Conservation (phyloP, 441 rosid genomes). For the Adansonia rubrostipa region DNA sequence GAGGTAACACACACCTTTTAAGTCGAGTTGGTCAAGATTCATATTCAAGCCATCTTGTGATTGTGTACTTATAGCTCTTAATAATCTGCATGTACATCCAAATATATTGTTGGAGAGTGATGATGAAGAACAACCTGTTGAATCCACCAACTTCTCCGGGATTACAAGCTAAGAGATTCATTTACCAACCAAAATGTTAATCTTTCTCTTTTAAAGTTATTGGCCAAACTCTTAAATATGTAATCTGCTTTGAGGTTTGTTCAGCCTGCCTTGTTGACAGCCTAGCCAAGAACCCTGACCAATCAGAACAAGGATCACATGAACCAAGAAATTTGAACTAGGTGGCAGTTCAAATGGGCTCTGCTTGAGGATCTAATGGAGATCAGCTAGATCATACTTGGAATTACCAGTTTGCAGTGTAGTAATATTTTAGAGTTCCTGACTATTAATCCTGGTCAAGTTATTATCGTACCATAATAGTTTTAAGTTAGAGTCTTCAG, state of each 20-base stretch:
- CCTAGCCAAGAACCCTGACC: neutral
- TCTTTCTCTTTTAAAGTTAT: too few species aligned
- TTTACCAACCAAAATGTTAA: too few species aligned
- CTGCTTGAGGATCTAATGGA: too few species aligned
- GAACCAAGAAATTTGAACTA: neutral
- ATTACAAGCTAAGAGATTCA: too few species aligned
- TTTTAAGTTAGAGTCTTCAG: too few species aligned
- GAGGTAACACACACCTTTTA: too few species aligned
- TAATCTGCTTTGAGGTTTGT: neutral
- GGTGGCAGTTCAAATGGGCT: neutral
- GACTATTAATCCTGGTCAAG: neutral
- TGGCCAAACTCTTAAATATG: neutral
- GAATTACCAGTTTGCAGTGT: too few species aligned
- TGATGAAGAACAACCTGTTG: neutral
- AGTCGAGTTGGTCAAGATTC: too few species aligned
- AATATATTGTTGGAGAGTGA: neutral
- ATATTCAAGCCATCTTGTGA: too few species aligned
- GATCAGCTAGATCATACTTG: too few species aligned
- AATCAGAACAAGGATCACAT: neutral
- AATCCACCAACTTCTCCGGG: too few species aligned
- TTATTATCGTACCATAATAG: neutral
- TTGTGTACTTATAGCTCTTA: neutral
- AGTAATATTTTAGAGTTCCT: too few species aligned
- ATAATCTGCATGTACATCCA: neutral
- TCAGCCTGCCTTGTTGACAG: neutral